Base-by-base conservation (phyloP, 768 basidiomycete species). In the Calocera viscosa region DNA sequence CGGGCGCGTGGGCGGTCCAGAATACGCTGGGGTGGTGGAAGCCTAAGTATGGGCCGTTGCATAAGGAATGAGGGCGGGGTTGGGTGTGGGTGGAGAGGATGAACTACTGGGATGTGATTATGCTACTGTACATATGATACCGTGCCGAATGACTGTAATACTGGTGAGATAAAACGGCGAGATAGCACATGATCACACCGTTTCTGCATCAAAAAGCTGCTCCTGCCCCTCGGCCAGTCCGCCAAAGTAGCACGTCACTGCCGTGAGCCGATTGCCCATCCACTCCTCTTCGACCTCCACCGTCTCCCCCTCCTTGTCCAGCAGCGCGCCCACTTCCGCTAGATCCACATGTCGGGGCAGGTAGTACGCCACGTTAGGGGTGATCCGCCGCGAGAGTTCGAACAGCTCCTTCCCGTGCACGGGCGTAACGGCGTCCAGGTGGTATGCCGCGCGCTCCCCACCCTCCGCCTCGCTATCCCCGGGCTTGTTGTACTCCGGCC, bases 231-330 rank as follows among this genome's bases (percentile, higher is more conserved):
- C 74, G 10, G 77, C 89, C 47, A 97, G 77, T 14, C 91, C 91
- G 7, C 95, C 95, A 76, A 88, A 96, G 75, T 96, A 95, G 74
- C 91, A 94, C 0, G 92, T 96, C 65, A 98, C 76, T 0, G 94
- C 95, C 73, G 97, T 98, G 49, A 98, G 76, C 78, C 95, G 95
- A 11, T 80, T 80, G 1, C 92, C 88, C 87, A 91, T 95, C 94
- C 93, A 97, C 74, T 91, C 91, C 76, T 98, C 95, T 74, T 98
- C 94, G 7, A 97, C 82, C 76, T 97, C 95, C 11, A 95, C 82
- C 75, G 76, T 80, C 75, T 93, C 91, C 75, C 69, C 66, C 74
- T 72, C 41, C n/a, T 64, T 49, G 30, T 65, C 28, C 35, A 83
- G 73, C 47, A 90, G 75, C 0, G 71, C 77, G 0, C 87, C 82